Evolutionary conservation across 257 asterid genomes (phyloP).

Genomic region (Osmanthus fragrans): DNA sequence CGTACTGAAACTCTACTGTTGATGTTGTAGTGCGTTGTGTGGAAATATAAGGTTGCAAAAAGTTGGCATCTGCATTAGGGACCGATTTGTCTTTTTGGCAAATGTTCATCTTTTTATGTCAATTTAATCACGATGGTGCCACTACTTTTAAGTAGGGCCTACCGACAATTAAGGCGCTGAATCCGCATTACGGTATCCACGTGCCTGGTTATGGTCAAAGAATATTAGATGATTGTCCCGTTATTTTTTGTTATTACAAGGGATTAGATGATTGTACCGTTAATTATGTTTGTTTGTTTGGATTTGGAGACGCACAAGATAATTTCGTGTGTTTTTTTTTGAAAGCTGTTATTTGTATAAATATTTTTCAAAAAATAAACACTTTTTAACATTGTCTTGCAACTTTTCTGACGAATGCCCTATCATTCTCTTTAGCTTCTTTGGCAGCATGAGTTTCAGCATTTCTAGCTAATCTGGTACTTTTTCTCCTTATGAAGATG

Average conservation of each 20-base stretch:
- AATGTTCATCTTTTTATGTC: constrained; percentile 11
- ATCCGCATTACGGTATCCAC: constrained; percentile 47
- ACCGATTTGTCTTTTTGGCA: constrained; percentile 25
- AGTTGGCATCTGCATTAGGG: constrained; percentile 14
- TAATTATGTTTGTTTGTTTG: too few relatives aligned
- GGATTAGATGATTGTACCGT: too few relatives aligned
- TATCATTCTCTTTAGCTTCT: too few relatives aligned
- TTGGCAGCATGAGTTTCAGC: too few relatives aligned
- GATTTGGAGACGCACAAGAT: too few relatives aligned
- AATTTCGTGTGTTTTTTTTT: too few relatives aligned
- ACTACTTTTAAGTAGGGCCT: constrained; percentile 39
- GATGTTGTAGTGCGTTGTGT: not conserved
- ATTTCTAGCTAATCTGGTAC: too few relatives aligned
- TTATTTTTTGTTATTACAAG: not conserved
- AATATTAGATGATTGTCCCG: constrained; percentile 34
- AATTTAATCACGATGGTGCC: constrained; percentile 52
- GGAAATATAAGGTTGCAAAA: not conserved
- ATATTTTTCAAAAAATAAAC: too few relatives aligned
- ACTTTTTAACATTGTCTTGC: too few relatives aligned
- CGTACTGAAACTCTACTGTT: not conserved
- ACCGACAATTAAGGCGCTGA: constrained; percentile 81
- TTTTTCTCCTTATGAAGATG: too few relatives aligned
- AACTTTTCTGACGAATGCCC: too few relatives aligned
- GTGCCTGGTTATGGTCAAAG: constrained; percentile 28
- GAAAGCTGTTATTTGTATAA: too few relatives aligned